Evolutionary conservation across 129 eudicot genomes (phyloP), one percentile per base, ranked within the genome.

Genomic region (Centella asiatica): DNA sequence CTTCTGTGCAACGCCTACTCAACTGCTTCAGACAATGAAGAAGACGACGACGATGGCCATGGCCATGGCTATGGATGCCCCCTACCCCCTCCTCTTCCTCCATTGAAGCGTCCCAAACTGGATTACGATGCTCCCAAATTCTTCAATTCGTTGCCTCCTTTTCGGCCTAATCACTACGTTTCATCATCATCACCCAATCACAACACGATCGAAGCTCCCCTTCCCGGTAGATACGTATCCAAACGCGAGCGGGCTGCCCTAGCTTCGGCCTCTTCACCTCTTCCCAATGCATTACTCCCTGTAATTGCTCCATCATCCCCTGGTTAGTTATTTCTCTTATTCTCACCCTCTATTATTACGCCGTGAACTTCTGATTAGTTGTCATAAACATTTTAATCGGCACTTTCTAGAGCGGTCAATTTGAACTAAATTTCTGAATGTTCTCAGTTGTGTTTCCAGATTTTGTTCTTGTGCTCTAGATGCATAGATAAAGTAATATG

Each of bases 191-290:
- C n/a, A n/a, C n/a, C n/a, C n/a, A n/a, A n/a, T n/a, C n/a, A n/a
- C n/a, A n/a, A n/a, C n/a, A n/a, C 73, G 50, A 52, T 68, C 23
- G 97, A 82, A 53, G 66, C 82, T 70, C 85, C 78, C 40, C 40
- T 81, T 51, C 75, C 85, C n/a, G 98, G 95, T 11, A 74, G 95
- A 60, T 90, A 90, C 72, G 64, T 90, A 47, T 90, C 95, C 25
- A 90, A 90, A 72, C 77, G 95, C 45, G 95, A 90, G 79, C 76
- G 89, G 66, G 94, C 90, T 54, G 73, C 72, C 53, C 66, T 74
- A 63, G 73, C 67, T 52, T 47, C 79, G 17, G 65, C 64, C 44
- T 57, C 76, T 44, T 46, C 64, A 61, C 49, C 62, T 6, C 44
- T 46, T 46, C 47, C 78, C 53, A 52, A 66, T 52, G 48, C 74